Evolutionary conservation across 208 protist genomes (phyloP), one percentile per base, ranked within the genome.

Genomic region (Crithidia expoeki): DNA sequence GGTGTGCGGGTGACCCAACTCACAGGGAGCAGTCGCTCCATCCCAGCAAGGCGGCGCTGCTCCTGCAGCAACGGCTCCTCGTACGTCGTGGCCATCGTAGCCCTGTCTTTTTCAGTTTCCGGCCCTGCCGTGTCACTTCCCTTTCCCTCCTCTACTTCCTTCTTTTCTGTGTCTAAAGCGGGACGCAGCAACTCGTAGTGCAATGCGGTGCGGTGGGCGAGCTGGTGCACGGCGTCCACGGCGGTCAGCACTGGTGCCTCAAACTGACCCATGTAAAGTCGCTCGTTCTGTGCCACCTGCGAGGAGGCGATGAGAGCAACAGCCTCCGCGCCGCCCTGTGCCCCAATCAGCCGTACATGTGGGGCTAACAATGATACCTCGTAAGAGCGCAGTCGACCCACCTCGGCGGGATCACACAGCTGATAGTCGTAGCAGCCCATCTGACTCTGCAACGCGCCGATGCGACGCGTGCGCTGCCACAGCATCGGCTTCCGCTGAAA

Each of bases 401-500:
- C 87, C 5, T 65, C 58, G 14, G 71, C 72, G 0, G 83, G 74
- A 10, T 77, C 49, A 51, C 59, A 76, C 19, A 90, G 63, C 38
- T 88, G 69, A 67, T 90, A 96, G 49, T 75, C 70, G 64, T 84
- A 94, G 64, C 85, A 86, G 60, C 89, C 88, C 63, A 96, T 80
- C 63, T 88, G 78, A 51, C 80, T 85, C 74, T 94, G 89, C 79
- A 96, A 58, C 4, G 89, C 92, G 27, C 92, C 92, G 32, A 93
- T 89, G 56, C 92, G 86, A 19, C 92, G 79, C 2, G 89, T 90
- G 19, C 92, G 92, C 74, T 94, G 87, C 88, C 88, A 94, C 27
- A 96, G 80, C 92, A 96, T 96, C 36, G 87, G 84, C 75, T 92
- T 92, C 28, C 92, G 88, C 75, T 94, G 84, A 59, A 94, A 94